Evolutionary conservation across 495 filamentous ascomycete genomes (phyloP), one percentile per base, ranked within the genome.

Genomic region (Aspergillus sclerotioniger): DNA sequence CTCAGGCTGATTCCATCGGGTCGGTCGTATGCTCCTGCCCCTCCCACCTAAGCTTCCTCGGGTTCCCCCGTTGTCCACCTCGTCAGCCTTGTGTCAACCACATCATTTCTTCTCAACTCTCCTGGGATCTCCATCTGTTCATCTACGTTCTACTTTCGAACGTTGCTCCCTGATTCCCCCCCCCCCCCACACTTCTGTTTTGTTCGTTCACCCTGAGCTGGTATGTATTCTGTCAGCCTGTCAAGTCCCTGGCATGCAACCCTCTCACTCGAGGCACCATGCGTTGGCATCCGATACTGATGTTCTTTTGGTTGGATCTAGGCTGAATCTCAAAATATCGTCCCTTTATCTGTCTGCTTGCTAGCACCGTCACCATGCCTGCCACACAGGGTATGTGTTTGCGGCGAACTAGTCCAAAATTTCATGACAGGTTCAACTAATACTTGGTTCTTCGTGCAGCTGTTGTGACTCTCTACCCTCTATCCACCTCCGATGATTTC

Each of bases 31-130:
- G 51, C 37, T 51, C 51, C 50, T 62, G 57, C 60, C 60, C 60
- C 60, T 62, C 60, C 64, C 72, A 67, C 60, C 64, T 73, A 67
- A 64, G 60, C 72, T 52, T 37, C 25, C 25, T 50, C 21, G 25
- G 21, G 31, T 28, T 46, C 47, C 31, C 21, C 47, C 47, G 47
- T 50, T 17, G n/a, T 50, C 44, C 25, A 17, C 15, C 47, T 37
- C 48, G 28, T 37, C 39, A 47, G 19, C 53, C 31, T 46, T 46
- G 7, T 54, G 20, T 31, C 41, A 21, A 28, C 37, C 53, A 35
- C 49, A 32, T 31, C 49, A n/a, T 13, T 16, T 28, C 17, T n/a
- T 33, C 49, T 25, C 25, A 5, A 25, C 25, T 25, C 29, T 46
- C 25, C 25, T 21, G 15, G 10, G 17, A 7, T 9, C 12, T 29